Evolutionary conservation across 225 moss, liverwort and hornwort genomes (phyloP).

Genomic region (Straminergon stramineum): DNA sequence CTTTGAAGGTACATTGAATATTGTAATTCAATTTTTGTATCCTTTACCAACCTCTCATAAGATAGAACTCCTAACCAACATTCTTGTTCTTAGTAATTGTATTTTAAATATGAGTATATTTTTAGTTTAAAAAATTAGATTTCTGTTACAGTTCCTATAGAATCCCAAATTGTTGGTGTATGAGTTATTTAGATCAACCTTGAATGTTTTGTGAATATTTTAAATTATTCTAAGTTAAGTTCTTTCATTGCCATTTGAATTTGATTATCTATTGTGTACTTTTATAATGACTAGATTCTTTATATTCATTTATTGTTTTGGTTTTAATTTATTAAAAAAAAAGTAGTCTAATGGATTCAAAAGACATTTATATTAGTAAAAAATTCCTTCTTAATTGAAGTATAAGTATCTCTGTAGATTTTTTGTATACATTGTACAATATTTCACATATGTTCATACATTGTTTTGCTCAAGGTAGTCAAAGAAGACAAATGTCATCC

Average conservation of each 20-base stretch:
- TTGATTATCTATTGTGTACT: neutral
- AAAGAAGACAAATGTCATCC: slow-evolving; percentile 8
- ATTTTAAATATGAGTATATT: no score
- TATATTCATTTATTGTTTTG: neutral
- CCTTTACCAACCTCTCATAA: neutral
- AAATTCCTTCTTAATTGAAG: neutral
- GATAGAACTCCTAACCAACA: no score
- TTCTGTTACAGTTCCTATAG: no score
- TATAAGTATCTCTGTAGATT: no score
- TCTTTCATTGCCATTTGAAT: neutral
- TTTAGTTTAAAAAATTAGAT: neutral
- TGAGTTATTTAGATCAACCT: neutral
- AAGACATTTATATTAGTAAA: no score
- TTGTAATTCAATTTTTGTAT: no score
- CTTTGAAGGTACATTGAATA: neutral
- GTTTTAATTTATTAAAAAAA: no score
- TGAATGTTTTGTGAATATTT: neutral
- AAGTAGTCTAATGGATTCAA: neutral
- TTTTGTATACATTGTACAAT: neutral
- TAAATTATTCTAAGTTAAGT: neutral
- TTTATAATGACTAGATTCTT: neutral
- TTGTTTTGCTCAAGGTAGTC: slow-evolving; percentile 13
- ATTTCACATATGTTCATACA: neutral
- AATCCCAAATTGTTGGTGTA: neutral
- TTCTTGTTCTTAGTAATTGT: fast-evolving